Evolutionary conservation across 306 rosid species (phyloP).

Genomic region (Cucurbita argyrosperma): DNA sequence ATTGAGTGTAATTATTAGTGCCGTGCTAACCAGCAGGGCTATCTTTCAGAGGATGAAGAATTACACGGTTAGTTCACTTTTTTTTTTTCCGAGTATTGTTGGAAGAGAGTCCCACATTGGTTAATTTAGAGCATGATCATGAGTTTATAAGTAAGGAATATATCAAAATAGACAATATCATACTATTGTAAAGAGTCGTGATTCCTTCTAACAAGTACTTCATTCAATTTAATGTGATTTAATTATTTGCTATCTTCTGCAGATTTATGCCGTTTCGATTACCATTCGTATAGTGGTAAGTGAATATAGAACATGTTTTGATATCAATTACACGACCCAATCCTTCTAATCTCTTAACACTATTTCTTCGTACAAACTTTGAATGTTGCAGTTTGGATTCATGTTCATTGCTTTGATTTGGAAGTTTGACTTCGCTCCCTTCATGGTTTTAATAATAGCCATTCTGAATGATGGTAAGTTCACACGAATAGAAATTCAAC

Average conservation of each 20-base stretch:
- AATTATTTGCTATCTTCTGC: slow-evolving; percentile 15
- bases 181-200: too few species aligned
- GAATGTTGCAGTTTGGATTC: slow-evolving; percentile 70
- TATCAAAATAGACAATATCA: too few species aligned
- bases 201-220: too few species aligned
- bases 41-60: slow-evolving; percentile 99
- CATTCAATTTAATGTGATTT: not conserved
- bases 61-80: slow-evolving; percentile 53
- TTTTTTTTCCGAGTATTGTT: not conserved
- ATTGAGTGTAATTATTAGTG: slow-evolving; percentile 87
- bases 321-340: not conserved
- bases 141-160: too few species aligned
- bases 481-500: not conserved
- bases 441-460: slow-evolving; percentile 94
- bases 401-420: slow-evolving; percentile 94
- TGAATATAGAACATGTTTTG: slow-evolving; percentile 1
- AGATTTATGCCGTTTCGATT: slow-evolving; percentile 97
- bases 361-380: not conserved
- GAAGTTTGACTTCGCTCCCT: slow-evolving; percentile 92
- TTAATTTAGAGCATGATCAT: too few species aligned
- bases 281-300: slow-evolving; percentile 96
- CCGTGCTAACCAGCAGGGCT: slow-evolving; percentile 95
- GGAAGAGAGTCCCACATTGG: too few species aligned
- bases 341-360: not conserved
- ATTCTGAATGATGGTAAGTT: slow-evolving; percentile 84